Evolutionary conservation across 179 eudicot genomes (phyloP).

Genomic region (Corrigiola litoralis): DNA sequence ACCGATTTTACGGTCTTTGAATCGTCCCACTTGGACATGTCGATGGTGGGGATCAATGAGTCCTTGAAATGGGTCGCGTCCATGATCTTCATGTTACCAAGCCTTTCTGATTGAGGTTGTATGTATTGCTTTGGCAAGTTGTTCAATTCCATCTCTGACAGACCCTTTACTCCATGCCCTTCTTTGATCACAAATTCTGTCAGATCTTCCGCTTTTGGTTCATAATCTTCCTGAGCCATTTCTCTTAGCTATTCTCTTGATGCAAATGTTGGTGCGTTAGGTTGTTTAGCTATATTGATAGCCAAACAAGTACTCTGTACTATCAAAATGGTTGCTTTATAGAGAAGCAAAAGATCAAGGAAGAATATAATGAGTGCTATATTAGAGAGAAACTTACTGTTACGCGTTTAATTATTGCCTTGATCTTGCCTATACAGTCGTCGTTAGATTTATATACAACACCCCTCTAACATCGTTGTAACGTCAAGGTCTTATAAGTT

Average conservation of each 20-base stretch:
- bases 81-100: conserved; percentile 19
- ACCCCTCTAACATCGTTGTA: too few species aligned
- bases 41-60: conserved; percentile 38
- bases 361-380: too few species aligned
- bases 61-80: neutral
- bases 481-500: too few species aligned
- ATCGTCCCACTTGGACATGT: conserved; percentile 35
- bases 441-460: too few species aligned
- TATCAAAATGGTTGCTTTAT: too few species aligned
- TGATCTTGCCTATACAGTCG: too few species aligned
- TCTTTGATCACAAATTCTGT: conserved; percentile 15
- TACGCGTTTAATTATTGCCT: too few species aligned
- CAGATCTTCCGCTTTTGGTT: neutral
- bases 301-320: too few species aligned
- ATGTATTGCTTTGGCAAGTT: conserved; percentile 39
- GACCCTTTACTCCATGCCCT: conserved; percentile 45
- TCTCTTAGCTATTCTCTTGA: neutral
- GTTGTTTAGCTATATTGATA: too few species aligned
- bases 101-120: conserved; percentile 37
- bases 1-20: conserved; percentile 21
- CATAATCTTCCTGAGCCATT: conserved; percentile 13
- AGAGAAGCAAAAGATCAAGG: too few species aligned
- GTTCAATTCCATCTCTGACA: conserved; percentile 29
- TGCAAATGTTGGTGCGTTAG: too few species aligned
- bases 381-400: too few species aligned